phyloP scores from a whole-genome alignment of 208 protist genomes.

The Naegleria gruberi region DNA sequence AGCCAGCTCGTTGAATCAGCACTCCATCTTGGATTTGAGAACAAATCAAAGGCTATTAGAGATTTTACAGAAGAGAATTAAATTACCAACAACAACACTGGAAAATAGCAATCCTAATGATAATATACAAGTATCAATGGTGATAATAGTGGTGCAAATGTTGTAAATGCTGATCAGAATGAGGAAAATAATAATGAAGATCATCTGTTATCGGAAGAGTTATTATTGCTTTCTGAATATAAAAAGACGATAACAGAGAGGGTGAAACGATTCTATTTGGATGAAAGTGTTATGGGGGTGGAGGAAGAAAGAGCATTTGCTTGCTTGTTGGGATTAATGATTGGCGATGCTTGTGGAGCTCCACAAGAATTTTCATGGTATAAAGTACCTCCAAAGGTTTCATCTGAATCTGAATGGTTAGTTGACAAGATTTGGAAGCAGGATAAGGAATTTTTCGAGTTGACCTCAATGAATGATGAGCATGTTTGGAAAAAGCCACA shows the following conservation, averaged over 20 bases:
- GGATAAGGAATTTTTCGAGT: constrained; percentile 24
- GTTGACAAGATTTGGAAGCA: neutral
- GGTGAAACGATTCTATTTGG: neutral
- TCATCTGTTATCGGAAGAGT: too few species aligned
- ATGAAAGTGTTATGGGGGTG: neutral
- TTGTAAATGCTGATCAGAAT: too few species aligned
- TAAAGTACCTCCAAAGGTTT: neutral
- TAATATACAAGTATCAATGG: neutral
- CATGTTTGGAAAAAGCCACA: constrained; percentile 13
- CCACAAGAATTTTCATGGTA: neutral
- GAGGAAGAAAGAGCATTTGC: neutral
- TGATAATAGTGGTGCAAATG: neutral
- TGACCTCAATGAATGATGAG: neutral
- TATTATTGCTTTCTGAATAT: too few species aligned
- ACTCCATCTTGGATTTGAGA: neutral
- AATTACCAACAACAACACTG: neutral
- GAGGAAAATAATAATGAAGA: too few species aligned
- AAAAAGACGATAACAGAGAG: neutral
- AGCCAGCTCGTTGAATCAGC: neutral
- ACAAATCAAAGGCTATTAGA: neutral
- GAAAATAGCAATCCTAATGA: neutral
- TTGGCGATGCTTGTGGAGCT: neutral
- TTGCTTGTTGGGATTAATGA: neutral
- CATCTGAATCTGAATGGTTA: neutral
- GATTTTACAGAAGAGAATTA: neutral